Conservation (phyloP, 305 asterid genomes). For the Fraxinus velutina region DNA sequence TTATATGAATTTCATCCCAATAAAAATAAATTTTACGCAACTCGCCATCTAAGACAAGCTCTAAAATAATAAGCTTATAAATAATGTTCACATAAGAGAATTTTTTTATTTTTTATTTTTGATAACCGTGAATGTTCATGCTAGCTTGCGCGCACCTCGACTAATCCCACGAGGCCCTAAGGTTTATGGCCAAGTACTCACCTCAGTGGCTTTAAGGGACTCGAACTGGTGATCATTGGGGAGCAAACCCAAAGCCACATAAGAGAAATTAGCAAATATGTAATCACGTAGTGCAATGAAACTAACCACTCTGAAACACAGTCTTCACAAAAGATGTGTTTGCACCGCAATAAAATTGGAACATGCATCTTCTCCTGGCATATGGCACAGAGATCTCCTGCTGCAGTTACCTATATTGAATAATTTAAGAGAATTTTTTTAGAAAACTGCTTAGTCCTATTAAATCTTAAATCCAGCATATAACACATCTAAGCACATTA, state of each 20-base stretch:
- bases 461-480: conserved; percentile 6
- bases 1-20: not conserved
- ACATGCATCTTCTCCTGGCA: conserved; percentile 72
- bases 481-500: not conserved
- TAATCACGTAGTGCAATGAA: not conserved
- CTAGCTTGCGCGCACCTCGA: too few species aligned
- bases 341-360: conserved; percentile 56
- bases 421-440: conserved; percentile 16
- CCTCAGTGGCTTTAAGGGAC: too few species aligned
- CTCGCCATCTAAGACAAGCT: not conserved
- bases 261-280: not conserved
- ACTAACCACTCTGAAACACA: conserved; percentile 72
- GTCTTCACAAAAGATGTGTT: conserved; percentile 71
- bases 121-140: too few species aligned
- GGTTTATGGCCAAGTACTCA: too few species aligned
- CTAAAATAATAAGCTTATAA: not conserved
- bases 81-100: not conserved
- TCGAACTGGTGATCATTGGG: too few species aligned
- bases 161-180: too few species aligned
- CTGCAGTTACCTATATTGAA: conserved; percentile 45
- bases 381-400: conserved; percentile 66
- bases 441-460: not conserved
- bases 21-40: not conserved
- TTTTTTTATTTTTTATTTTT: too few species aligned
- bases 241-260: too few species aligned